Conservation (phyloP, 2,329 filamentous ascomycete species). For the Sphaerulina populicola region DNA sequence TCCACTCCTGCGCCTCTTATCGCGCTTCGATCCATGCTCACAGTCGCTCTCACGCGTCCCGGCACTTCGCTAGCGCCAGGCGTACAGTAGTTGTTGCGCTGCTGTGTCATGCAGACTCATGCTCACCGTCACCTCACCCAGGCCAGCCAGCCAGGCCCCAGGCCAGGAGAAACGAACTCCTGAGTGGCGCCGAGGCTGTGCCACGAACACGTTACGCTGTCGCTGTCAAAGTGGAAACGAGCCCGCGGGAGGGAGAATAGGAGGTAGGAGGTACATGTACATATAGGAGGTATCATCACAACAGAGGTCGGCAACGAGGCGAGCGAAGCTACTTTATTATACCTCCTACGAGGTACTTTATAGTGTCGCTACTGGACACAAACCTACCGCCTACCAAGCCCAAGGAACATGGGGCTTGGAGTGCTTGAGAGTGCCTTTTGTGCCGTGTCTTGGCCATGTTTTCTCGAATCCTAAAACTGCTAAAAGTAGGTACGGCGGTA, state of each 20-base stretch:
- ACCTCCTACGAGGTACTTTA: too few relatives aligned
- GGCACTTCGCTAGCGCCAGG: too few relatives aligned
- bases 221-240: background rate
- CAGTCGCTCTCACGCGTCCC: too few relatives aligned
- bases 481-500: too few relatives aligned
- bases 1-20: too few relatives aligned
- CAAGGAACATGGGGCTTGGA: background rate
- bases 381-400: background rate
- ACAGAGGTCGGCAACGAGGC: background rate
- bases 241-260: background rate
- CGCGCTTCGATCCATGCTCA: too few relatives aligned
- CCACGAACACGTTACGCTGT: background rate
- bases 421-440: too few relatives aligned
- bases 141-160: too few relatives aligned
- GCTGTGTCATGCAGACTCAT: too few relatives aligned
- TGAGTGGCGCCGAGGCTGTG: background rate
- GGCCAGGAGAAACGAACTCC: background rate
- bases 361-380: background rate
- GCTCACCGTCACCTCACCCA: too few relatives aligned
- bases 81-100: too few relatives aligned
- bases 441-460: background rate
- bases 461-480: background rate
- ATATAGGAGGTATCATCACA: background rate
- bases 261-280: too few relatives aligned
- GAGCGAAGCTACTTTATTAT: background rate